Evolutionary conservation across 208 protist species (phyloP).

Genomic region (Hexamita inflata): DNA sequence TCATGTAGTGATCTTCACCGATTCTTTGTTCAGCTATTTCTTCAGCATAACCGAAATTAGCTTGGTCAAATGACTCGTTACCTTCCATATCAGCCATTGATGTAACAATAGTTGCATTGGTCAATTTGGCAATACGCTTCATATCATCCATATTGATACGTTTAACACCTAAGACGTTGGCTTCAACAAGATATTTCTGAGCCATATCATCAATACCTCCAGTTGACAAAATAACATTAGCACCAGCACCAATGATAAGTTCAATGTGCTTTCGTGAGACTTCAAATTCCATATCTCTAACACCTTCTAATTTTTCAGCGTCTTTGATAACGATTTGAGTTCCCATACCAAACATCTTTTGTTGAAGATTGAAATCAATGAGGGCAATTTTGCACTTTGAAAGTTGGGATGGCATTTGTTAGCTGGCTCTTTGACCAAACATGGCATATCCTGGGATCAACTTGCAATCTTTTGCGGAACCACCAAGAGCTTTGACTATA

Average conservation of each 20-base stretch:
- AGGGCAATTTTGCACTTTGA: conserved; percentile 88
- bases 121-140: conserved; percentile 74
- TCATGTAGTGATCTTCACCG: conserved; percentile 81
- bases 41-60: conserved; percentile 72
- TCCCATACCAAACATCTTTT: conserved; percentile 81
- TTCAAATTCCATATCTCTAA: conserved; percentile 77
- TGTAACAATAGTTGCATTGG: conserved; percentile 72
- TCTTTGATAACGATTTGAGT: conserved; percentile 88
- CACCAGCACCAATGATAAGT: conserved; percentile 84
- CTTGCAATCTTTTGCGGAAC: conserved; percentile 66
- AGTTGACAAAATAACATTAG: conserved; percentile 96
- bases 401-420: conserved; percentile 76
- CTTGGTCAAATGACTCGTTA: conserved; percentile 78
- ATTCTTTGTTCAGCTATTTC: conserved; percentile 77
- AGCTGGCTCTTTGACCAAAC: conserved; percentile 74
- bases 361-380: conserved; percentile 91
- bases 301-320: conserved; percentile 81
- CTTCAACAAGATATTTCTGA: conserved; percentile 95
- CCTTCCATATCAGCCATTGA: conserved; percentile 85
- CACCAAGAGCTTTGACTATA: conserved; percentile 90
- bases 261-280: conserved; percentile 87
- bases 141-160: conserved; percentile 69
- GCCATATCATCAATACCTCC: conserved; percentile 79
- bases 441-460: conserved; percentile 61
- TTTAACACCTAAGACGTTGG: conserved; percentile 77